Evolutionary conservation across 768 basidiomycete genomes (phyloP).

Genomic region (Calocybe indica): DNA sequence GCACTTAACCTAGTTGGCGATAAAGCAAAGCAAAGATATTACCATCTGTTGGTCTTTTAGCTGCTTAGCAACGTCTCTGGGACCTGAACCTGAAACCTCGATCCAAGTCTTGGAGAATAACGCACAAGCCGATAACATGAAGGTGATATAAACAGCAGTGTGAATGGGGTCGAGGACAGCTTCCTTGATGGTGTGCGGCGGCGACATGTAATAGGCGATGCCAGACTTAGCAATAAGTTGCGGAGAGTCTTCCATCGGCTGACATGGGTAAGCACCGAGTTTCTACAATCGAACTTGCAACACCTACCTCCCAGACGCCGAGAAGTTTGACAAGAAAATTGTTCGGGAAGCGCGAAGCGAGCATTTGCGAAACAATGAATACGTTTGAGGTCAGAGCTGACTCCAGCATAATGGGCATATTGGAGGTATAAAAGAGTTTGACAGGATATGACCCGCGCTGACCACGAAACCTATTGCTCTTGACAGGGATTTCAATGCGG

Average conservation of each 20-base stretch:
- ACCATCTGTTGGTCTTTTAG: slow-evolving; percentile 99
- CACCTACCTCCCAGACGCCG: slow-evolving; percentile 94
- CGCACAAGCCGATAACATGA: slow-evolving; percentile 92
- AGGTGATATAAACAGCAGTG: slow-evolving; percentile 83
- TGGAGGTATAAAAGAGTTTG: slow-evolving; percentile 98
- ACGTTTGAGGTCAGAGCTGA: slow-evolving; percentile 89
- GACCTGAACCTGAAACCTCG: slow-evolving; percentile 94
- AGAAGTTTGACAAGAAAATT: slow-evolving; percentile 88
- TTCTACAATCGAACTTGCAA: background rate
- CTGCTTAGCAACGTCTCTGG: slow-evolving; percentile 94
- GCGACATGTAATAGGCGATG: slow-evolving; percentile 96
- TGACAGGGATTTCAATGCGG: slow-evolving; percentile 97
- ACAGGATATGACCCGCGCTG: slow-evolving; percentile 93
- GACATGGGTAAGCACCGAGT: slow-evolving; percentile 1
- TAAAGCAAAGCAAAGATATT: slow-evolving; percentile 6
- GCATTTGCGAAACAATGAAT: slow-evolving; percentile 96
- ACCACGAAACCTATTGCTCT: slow-evolving; percentile 94
- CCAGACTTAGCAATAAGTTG: slow-evolving; percentile 89
- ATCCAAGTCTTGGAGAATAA: slow-evolving; percentile 99
- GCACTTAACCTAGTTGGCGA: background rate
- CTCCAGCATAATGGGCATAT: slow-evolving; percentile 99
- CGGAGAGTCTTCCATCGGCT: slow-evolving; percentile 93
- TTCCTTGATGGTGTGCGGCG: slow-evolving; percentile 89
- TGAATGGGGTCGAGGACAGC: slow-evolving; percentile 92
- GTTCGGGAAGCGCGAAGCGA: slow-evolving; percentile 82